Base-by-base conservation (phyloP, 2,329 filamentous ascomycete species). In the Nothomitra cinnamomea region DNA sequence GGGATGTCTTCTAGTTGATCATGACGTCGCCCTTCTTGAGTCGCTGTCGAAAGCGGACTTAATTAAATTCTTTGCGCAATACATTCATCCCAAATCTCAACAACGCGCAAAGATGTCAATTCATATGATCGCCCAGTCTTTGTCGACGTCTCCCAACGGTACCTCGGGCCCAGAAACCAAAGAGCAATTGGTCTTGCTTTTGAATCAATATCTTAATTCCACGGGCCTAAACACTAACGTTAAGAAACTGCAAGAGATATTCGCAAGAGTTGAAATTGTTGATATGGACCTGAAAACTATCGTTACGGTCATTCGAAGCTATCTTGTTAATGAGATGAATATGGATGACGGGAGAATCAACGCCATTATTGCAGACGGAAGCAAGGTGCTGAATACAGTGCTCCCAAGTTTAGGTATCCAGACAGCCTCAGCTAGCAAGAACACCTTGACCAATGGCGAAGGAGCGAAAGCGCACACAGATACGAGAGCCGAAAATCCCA, bases 71-170 rank as follows among this genome's bases (percentile, higher is more conserved):
- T 96, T 81, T 70, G 71, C 78, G 32, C 74, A 77, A 24, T 85
- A 80, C 68, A 85, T 98, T 60, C 76, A 80, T 56, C 88, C 89
- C 0, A 69, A 73, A 1, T 95, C 90, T 2, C 68, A 75, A 0
- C 72, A 71, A 0, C 79, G 92, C 50, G 82, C 87, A n/a, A 95
- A 95, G 64, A 68, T 94, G 5, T 82, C 87, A 0, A 79, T 95
- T 15, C 85, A 96, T 63, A 72, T 96, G 22, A 77, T 83, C 54
- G 90, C 90, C 0, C 85, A 90, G 62, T 75, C 77, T 53, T 59
- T 60, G 2, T 60, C 66, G 2, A 64, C 69, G 8, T 56, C 66
- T 25, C 64, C 64, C 7, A 58, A 66, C 60, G 60, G 65, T 58
- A 61, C 63, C 51, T 48, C 63, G 56, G 49, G 67, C 5, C 60